phyloP scores from a whole-genome alignment of 83 land plant species.

The Picea abies region DNA sequence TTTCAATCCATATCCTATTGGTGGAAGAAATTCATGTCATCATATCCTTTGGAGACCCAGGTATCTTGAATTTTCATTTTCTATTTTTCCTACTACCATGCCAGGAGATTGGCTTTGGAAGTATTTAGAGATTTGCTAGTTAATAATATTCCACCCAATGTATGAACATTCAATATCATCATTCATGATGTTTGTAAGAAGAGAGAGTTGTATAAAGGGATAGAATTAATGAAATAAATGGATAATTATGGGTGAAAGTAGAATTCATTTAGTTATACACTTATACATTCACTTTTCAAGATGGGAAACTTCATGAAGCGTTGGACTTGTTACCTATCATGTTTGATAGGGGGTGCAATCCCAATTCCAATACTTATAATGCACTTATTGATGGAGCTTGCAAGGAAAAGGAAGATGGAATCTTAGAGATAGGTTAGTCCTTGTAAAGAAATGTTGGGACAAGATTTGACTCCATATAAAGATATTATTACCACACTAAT shows the following conservation, averaged over 20 bases:
- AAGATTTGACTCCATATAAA: slow-evolving; percentile 34
- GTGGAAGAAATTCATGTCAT: too few species aligned
- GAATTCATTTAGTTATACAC: slow-evolving; percentile 56
- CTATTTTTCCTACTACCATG: too few species aligned
- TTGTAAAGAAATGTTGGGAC: slow-evolving; percentile 45
- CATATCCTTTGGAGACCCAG: too few species aligned
- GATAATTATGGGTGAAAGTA: slow-evolving; percentile 50
- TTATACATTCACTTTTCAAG: slow-evolving; percentile 72
- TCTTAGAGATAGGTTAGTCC: slow-evolving; percentile 45
- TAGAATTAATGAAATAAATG: slow-evolving; percentile 68
- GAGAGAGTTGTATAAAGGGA: slow-evolving; percentile 42
- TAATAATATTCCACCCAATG: slow-evolving; percentile 41
- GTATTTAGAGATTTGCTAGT: slow-evolving; percentile 46
- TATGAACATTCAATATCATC: slow-evolving; percentile 40
- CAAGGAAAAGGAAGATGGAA: slow-evolving; percentile 56
- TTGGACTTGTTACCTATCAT: slow-evolving; percentile 45
- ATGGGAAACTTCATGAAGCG: slow-evolving; percentile 60
- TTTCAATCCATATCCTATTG: too few species aligned
- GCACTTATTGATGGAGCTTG: slow-evolving; percentile 64
- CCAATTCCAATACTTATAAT: slow-evolving; percentile 65
- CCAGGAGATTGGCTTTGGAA: slow-evolving; percentile 30
- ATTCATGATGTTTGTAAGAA: slow-evolving; percentile 49
- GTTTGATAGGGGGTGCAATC: slow-evolving; percentile 59
- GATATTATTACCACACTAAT: slow-evolving; percentile 45
- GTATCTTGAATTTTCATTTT: too few species aligned